phyloP scores from a whole-genome alignment of 1,139 yeast species.

The Scheffersomyces parashehatae region DNA sequence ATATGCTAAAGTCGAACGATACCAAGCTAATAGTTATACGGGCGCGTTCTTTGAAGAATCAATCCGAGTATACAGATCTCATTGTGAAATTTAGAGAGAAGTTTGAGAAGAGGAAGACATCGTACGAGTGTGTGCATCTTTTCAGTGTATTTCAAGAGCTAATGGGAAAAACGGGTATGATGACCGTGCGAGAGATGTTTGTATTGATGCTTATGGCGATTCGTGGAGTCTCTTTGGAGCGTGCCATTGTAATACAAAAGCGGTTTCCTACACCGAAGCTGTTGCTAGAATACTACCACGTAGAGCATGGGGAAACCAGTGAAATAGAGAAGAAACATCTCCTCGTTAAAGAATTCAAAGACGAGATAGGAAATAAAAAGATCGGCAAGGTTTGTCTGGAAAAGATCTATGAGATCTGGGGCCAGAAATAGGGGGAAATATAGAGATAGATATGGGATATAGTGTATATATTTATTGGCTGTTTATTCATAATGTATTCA shows the following conservation, averaged over 20 bases:
- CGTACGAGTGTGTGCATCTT: constrained; percentile 59
- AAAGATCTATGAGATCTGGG: constrained; percentile 65
- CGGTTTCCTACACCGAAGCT: constrained; percentile 62
- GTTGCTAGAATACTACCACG: constrained; percentile 40
- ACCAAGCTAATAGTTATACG: constrained; percentile 47
- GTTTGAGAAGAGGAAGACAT: constrained; percentile 31
- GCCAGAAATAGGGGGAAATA: constrained; percentile 17
- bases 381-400: constrained; percentile 62
- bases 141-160: constrained; percentile 67
- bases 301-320: constrained; percentile 12
- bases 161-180: constrained; percentile 68
- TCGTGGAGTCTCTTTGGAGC: constrained; percentile 80
- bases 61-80: constrained; percentile 49
- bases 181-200: constrained; percentile 76
- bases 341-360: constrained; percentile 44
- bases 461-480: too few relatives aligned
- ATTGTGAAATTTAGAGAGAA: constrained; percentile 43
- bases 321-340: constrained; percentile 38
- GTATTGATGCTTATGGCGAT: constrained; percentile 76
- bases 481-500: too few relatives aligned
- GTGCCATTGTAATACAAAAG: constrained; percentile 75
- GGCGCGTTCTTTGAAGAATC: constrained; percentile 52
- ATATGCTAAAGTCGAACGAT: constrained; percentile 29
- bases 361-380: constrained; percentile 61
- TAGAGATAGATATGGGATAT: too few relatives aligned